Evolutionary conservation across 202 grass and related monocot species (phyloP).

Genomic region (Bolboschoenoplectus hybrid): DNA sequence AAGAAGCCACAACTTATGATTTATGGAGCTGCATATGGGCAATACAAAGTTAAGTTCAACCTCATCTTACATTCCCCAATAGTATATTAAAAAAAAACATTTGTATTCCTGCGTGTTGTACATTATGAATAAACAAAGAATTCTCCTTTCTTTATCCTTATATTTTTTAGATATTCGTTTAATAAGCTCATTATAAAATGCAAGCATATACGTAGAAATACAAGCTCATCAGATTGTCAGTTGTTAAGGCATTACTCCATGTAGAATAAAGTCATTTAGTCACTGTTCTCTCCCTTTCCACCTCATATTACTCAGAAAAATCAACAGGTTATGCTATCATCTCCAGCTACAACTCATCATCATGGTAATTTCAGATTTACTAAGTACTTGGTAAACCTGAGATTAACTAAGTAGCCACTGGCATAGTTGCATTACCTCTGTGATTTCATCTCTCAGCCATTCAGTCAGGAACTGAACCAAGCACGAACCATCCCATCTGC

Average conservation of each 20-base stretch:
- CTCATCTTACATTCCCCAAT: conserved; percentile 31
- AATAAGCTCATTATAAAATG: not conserved
- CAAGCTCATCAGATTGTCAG: conserved; percentile 24
- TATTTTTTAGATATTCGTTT: not conserved
- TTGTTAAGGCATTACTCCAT: not conserved
- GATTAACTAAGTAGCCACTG: conserved; percentile 28
- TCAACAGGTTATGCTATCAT: conserved; percentile 19
- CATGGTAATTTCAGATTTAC: conserved; percentile 34
- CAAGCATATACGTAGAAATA: not conserved
- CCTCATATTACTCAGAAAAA: conserved; percentile 23
- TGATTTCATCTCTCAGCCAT: conserved; percentile 33
- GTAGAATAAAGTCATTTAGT: not conserved
- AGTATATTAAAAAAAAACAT: not conserved
- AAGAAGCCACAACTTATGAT: conserved; percentile 42
- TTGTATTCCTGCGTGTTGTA: not conserved
- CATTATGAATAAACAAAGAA: not conserved
- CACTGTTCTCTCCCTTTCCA: not conserved
- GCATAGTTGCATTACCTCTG: conserved; percentile 36
- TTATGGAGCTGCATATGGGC: conserved; percentile 38
- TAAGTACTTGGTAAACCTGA: conserved; percentile 27
- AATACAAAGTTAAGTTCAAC: conserved; percentile 40
- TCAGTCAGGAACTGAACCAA: conserved; percentile 31
- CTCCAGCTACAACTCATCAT: conserved; percentile 6
- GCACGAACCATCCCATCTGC: conserved; percentile 31
- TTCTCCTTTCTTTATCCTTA: not conserved